Conservation (phyloP, 2,329 filamentous ascomycete genomes). For the Scedosporium minutisporum region DNA sequence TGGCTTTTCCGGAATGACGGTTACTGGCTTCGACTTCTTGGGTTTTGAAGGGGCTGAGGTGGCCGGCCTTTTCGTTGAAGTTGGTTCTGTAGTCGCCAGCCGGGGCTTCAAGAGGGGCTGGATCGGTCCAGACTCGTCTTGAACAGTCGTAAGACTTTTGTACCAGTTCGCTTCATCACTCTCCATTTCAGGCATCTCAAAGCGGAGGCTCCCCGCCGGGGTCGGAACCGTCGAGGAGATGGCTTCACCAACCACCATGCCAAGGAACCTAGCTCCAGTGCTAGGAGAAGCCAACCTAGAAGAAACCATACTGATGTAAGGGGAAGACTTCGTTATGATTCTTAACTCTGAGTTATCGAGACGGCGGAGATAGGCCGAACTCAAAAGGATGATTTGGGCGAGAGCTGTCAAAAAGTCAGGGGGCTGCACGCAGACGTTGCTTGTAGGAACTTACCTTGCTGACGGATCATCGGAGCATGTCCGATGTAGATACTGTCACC, state of each 20-base stretch:
- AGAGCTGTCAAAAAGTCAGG: background rate
- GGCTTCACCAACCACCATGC: conserved; percentile 77
- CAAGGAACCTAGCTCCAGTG: conserved; percentile 65
- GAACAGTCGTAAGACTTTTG: conserved; percentile 50
- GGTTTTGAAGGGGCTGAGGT: conserved; percentile 14
- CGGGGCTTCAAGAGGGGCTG: conserved; percentile 33
- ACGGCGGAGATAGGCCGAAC: conserved; percentile 66
- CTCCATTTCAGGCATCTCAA: conserved; percentile 71
- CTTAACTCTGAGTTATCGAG: conserved; percentile 55
- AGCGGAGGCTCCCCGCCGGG: conserved; percentile 64
- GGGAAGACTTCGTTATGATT: conserved; percentile 59
- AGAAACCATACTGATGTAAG: conserved; percentile 71
- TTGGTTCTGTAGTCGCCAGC: conserved; percentile 7
- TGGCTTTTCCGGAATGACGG: conserved; percentile 19
- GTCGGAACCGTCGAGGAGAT: conserved; percentile 56
- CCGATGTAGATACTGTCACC: conserved; percentile 80
- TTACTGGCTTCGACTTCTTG: conserved; percentile 19
- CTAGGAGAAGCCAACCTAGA: conserved; percentile 76
- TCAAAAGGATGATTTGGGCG: conserved; percentile 65
- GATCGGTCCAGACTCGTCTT: conserved; percentile 54
- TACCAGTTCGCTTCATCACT: conserved; percentile 68
- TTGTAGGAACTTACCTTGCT: conserved; percentile 57
- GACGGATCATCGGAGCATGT: conserved; percentile 73
- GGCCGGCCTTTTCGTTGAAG: conserved; percentile 7
- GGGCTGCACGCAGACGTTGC: background rate